Evolutionary conservation across 768 basidiomycete species (phyloP).

Genomic region (Mycena metata): DNA sequence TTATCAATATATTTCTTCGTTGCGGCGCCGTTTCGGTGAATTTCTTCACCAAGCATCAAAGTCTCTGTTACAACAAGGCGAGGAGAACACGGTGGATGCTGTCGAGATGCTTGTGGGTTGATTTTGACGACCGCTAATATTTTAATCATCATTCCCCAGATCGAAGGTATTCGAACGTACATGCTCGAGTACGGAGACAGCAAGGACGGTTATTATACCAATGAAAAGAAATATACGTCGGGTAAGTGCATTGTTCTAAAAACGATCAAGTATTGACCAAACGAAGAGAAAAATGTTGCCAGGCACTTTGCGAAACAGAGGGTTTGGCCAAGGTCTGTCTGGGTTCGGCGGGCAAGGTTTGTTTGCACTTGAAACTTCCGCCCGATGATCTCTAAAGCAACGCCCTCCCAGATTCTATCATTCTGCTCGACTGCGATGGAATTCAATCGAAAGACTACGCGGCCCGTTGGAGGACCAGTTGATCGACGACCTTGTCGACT

Average conservation of each 20-base stretch:
- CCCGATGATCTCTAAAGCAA: constrained; percentile 10
- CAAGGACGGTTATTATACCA: constrained; percentile 54
- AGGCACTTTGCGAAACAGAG: constrained; percentile 80
- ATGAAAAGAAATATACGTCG: constrained; percentile 34
- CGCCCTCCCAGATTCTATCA: constrained; percentile 66
- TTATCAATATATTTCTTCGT: constrained; percentile 68
- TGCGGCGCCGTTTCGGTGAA: constrained; percentile 74
- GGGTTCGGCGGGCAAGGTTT: constrained; percentile 75
- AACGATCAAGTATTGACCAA: constrained; percentile 50
- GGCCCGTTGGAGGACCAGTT: constrained; percentile 70
- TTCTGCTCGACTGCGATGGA: constrained; percentile 77
- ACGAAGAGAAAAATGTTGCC: constrained; percentile 75
- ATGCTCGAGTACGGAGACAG: constrained; percentile 84
- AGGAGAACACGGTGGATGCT: constrained; percentile 86
- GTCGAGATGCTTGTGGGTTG: constrained; percentile 76
- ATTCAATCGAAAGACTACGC: constrained; percentile 76
- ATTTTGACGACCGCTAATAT: not conserved
- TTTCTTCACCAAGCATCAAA: constrained; percentile 81
- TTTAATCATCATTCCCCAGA: constrained; percentile 50
- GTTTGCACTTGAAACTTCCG: constrained; percentile 29
- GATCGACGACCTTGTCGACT: constrained; percentile 80
- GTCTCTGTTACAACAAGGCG: constrained; percentile 77
- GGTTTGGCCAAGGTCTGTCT: constrained; percentile 81
- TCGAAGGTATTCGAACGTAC: constrained; percentile 77
- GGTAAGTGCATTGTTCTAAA: constrained; percentile 8